These are phyloP conservation scores for Leccinum disarticulatum DNA, from an alignment of 768 basidiomycete genomes.

Conservation along the genomic window DNA sequence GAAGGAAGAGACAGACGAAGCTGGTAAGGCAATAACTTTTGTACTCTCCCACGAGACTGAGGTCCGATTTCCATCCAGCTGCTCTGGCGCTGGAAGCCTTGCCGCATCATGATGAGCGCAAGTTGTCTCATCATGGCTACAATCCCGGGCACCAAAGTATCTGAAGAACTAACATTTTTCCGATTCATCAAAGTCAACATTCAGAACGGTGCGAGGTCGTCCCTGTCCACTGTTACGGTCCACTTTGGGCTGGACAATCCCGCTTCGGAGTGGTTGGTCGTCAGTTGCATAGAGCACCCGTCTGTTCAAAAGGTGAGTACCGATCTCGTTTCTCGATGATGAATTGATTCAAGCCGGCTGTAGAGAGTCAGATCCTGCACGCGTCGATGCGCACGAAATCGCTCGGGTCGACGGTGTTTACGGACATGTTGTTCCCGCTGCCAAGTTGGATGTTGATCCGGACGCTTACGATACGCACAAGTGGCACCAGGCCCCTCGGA, in stretches of 20 bases:
- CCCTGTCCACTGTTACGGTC: neutral
- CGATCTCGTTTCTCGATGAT: constrained; percentile 4
- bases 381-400: too few species aligned
- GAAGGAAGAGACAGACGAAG: constrained; percentile 89
- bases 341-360: too few species aligned
- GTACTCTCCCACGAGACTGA: constrained; percentile 2
- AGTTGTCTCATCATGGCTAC: constrained; percentile 69
- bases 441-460: too few species aligned
- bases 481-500: too few species aligned
- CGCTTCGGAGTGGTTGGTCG: constrained; percentile 64
- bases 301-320: constrained; percentile 70
- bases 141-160: constrained; percentile 67
- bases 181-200: constrained; percentile 82
- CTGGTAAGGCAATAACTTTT: constrained; percentile 56
- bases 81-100: constrained; percentile 92
- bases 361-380: too few species aligned
- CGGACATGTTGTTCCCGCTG: too few species aligned
- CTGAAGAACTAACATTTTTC: constrained; percentile 49
- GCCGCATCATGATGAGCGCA: constrained; percentile 68
- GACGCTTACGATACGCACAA: too few species aligned
- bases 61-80: constrained; percentile 47
- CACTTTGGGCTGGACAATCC: constrained; percentile 50
- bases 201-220: constrained; percentile 56
- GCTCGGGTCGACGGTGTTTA: too few species aligned
- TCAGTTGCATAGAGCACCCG: constrained; percentile 72